phyloP scores from a whole-genome alignment of 371 early-diverging fungal species.

The Zychaea mexicana region DNA sequence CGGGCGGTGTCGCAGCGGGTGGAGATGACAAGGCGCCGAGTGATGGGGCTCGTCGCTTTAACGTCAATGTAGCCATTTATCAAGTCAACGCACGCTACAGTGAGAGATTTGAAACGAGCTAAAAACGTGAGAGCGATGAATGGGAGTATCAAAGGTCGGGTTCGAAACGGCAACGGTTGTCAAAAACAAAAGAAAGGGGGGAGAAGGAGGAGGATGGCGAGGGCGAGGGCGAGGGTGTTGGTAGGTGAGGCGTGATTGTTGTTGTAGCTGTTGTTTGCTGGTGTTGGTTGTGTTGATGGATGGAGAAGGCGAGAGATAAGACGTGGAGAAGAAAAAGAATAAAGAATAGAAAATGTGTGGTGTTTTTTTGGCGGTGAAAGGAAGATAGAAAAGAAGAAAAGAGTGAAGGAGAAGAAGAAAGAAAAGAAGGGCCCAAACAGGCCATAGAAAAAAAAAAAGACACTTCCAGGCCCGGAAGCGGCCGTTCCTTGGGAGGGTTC shows the following conservation, averaged over 20 bases:
- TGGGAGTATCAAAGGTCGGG: too few species aligned
- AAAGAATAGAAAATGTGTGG: constrained; percentile 1
- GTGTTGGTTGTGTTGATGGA: too few species aligned
- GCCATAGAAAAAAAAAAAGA: not conserved
- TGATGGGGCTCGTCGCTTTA: constrained; percentile 41
- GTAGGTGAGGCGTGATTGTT: too few species aligned
- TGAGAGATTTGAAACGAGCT: too few species aligned
- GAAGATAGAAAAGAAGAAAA: constrained; percentile 6
- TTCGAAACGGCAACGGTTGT: constrained; percentile 9
- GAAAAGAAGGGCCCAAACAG: constrained; percentile 1
- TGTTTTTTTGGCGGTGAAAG: too few species aligned
- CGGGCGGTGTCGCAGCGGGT: constrained; percentile 12
- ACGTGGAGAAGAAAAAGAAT: not conserved
- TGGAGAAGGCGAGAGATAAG: not conserved
- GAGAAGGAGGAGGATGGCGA: constrained; percentile 2
- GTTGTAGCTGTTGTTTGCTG: too few species aligned
- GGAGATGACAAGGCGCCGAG: constrained; percentile 27
- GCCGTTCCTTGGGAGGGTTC: too few species aligned
- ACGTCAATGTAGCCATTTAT: constrained; percentile 39
- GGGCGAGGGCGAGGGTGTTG: too few species aligned
- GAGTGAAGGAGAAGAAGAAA: not conserved
- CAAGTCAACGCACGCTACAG: too few species aligned
- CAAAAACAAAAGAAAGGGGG: constrained; percentile 13
- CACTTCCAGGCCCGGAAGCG: not conserved
- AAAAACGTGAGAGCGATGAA: too few species aligned